Evolutionary conservation across 805 yeast species (phyloP).

Genomic region (Wickerhamiella sorbophila): DNA sequence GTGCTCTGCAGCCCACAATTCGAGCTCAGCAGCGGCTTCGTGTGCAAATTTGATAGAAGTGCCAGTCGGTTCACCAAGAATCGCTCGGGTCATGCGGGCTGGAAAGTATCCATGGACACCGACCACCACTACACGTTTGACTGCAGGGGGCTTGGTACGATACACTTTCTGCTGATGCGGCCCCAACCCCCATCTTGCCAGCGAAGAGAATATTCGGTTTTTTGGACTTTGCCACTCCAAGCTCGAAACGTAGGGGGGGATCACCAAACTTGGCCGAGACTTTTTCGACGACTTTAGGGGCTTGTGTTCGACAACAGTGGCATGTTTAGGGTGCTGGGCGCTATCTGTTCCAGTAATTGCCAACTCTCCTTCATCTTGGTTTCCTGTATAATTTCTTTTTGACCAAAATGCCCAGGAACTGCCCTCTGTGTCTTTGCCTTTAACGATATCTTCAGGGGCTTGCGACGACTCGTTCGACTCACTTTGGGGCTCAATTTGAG

Average conservation of each 20-base stretch:
- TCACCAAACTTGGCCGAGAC: slow-evolving; percentile 18
- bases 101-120: slow-evolving; percentile 98
- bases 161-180: slow-evolving; percentile 10
- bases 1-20: slow-evolving; percentile 43
- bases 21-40: slow-evolving; percentile 72
- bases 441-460: neutral
- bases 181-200: slow-evolving; percentile 11
- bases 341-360: slow-evolving; percentile 24
- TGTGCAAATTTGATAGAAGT: slow-evolving; percentile 81
- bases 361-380: slow-evolving; percentile 16
- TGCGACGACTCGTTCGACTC: neutral
- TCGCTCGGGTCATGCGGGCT: slow-evolving; percentile 62
- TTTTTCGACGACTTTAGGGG: slow-evolving; percentile 6
- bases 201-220: slow-evolving; percentile 11
- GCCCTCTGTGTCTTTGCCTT: slow-evolving; percentile 2
- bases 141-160: slow-evolving; percentile 14
- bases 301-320: slow-evolving; percentile 9
- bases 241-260: slow-evolving; percentile 18
- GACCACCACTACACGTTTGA: slow-evolving; percentile 57
- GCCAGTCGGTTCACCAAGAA: slow-evolving; percentile 93
- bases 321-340: slow-evolving; percentile 19
- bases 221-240: slow-evolving; percentile 17
- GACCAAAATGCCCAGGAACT: slow-evolving; percentile 27
- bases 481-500: neutral
- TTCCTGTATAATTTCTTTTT: slow-evolving; percentile 6